Conservation (phyloP, 2,329 filamentous ascomycete species). For the Fusarium sp. region DNA sequence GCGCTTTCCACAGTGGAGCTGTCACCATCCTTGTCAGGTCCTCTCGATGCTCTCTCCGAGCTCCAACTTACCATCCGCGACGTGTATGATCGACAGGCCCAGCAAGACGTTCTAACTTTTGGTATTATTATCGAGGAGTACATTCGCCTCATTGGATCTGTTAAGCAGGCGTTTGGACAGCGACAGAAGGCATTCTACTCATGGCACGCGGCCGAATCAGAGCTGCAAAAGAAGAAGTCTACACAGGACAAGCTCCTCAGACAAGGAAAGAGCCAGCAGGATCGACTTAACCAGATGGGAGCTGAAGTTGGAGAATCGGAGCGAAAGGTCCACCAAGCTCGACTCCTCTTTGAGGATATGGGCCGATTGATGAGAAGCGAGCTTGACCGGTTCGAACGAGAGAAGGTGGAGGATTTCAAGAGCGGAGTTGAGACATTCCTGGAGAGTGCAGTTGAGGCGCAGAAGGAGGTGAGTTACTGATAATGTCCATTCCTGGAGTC, state of each 20-base stretch:
- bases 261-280: conserved; percentile 95
- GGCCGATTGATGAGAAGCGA: conserved; percentile 91
- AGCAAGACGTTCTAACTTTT: conserved; percentile 95
- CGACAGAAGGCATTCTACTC: conserved; percentile 95
- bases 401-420: conserved; percentile 99
- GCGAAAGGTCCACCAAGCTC: conserved; percentile 88
- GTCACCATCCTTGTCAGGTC: conserved; percentile 86
- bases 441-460: conserved; percentile 95
- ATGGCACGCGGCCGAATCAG: conserved; percentile 92
- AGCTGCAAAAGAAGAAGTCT: conserved; percentile 88
- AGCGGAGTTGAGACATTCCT: conserved; percentile 97
- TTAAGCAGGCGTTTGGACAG: conserved; percentile 92
- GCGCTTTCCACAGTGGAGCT: conserved; percentile 93
- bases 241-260: conserved; percentile 94
- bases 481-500: too few species aligned
- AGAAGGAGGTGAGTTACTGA: conserved; percentile 84
- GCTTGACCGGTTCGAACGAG: conserved; percentile 91
- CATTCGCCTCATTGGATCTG: conserved; percentile 92
- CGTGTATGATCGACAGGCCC: conserved; percentile 94
- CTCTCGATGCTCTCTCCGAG: conserved; percentile 91
- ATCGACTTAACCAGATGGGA: conserved; percentile 89
- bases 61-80: conserved; percentile 94
- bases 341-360: conserved; percentile 97
- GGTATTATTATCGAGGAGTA: conserved; percentile 99
- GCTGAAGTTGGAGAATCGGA: conserved; percentile 97